Evolutionary conservation across 768 basidiomycete genomes (phyloP).

Genomic region (Serendipita sp.): DNA sequence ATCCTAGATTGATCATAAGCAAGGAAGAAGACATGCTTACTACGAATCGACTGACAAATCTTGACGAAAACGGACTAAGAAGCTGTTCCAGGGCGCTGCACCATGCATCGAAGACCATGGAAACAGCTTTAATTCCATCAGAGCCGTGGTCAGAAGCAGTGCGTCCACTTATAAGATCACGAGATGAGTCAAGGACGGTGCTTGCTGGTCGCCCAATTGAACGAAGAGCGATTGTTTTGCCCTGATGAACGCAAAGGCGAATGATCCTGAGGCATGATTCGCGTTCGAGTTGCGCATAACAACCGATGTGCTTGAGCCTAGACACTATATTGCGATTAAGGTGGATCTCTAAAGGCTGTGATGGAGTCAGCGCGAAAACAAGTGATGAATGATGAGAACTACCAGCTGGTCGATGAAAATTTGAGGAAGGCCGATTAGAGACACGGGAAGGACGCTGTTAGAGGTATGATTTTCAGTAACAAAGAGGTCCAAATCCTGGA

Average conservation of each 20-base stretch:
- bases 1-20: slow-evolving; percentile 6
- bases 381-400: background rate
- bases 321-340: background rate
- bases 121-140: background rate
- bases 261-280: background rate
- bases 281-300: background rate
- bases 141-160: background rate
- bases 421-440: background rate
- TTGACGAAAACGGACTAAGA: background rate
- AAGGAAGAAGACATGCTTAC: background rate
- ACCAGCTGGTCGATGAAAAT: background rate
- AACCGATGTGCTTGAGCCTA: background rate
- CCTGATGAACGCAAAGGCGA: background rate
- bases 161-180: background rate
- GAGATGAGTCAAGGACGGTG: background rate
- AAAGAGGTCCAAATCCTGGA: background rate
- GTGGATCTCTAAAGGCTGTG: background rate
- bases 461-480: too few species aligned
- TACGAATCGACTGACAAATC: background rate
- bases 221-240: background rate
- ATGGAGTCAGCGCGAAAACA: background rate
- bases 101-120: background rate
- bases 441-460: too few species aligned
- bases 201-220: background rate
- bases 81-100: background rate